These are phyloP conservation scores for Lichina pygmaea DNA, from an alignment of 495 filamentous ascomycete genomes.

Conservation along the genomic window DNA sequence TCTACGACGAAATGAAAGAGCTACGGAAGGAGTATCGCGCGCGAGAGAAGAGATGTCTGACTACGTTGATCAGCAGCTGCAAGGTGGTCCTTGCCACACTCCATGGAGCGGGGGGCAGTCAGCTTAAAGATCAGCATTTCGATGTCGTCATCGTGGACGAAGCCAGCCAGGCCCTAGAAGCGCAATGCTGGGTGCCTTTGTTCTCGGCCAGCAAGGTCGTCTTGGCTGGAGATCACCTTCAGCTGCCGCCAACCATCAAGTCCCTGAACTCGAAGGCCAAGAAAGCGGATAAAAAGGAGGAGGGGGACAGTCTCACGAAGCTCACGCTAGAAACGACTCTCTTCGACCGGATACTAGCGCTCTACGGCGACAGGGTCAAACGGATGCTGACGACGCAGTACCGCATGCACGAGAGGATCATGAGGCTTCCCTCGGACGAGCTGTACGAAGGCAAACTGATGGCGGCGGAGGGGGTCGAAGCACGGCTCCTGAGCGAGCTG, in stretches of 20 bases:
- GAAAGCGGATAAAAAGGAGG: constrained; percentile 5
- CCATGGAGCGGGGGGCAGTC: constrained; percentile 73
- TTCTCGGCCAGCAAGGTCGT: constrained; percentile 60
- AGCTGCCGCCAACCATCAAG: constrained; percentile 87
- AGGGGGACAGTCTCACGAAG: constrained; percentile 15
- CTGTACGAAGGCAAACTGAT: constrained; percentile 62
- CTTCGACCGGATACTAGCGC: constrained; percentile 61
- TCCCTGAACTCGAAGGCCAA: constrained; percentile 29
- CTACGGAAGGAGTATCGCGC: constrained; percentile 73
- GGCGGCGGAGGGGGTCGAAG: constrained; percentile 51
- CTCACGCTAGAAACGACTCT: constrained; percentile 48
- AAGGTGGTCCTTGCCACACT: constrained; percentile 80
- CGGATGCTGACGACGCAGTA: constrained; percentile 95
- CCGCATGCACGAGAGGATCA: constrained; percentile 89
- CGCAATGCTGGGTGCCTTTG: constrained; percentile 93
- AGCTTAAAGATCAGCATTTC: constrained; percentile 55
- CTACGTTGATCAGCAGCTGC: constrained; percentile 41
- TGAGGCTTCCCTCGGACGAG: constrained; percentile 74
- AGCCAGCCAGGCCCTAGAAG: constrained; percentile 83
- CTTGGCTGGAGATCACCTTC: constrained; percentile 80
- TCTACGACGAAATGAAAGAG: constrained; percentile 64
- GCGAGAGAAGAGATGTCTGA: constrained; percentile 57
- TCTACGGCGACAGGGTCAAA: constrained; percentile 70
- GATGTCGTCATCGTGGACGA: constrained; percentile 93
- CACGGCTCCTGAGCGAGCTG: constrained; percentile 45